Conservation (phyloP, 1,139 yeast species). For the Pichia terricola region DNA sequence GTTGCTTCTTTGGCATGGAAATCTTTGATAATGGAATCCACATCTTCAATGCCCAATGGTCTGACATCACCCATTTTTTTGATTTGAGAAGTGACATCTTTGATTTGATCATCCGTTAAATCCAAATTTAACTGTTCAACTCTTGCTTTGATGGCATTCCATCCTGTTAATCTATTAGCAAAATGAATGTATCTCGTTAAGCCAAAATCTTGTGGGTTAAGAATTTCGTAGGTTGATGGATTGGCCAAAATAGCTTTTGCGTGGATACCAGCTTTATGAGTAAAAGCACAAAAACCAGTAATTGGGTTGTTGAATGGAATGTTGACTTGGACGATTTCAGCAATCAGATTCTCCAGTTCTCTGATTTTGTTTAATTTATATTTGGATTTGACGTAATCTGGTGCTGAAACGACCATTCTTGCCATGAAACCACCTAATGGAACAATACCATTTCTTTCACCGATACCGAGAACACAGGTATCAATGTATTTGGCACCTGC, state of each 20-base stretch:
- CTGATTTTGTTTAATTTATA: slow-evolving; percentile 45
- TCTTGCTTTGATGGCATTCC: slow-evolving; percentile 57
- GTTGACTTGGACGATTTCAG: slow-evolving; percentile 49
- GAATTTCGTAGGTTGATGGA: slow-evolving; percentile 51
- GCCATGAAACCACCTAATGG: slow-evolving; percentile 57
- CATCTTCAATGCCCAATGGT: slow-evolving; percentile 47
- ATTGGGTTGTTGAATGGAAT: slow-evolving; percentile 53
- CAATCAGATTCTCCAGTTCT: slow-evolving; percentile 48
- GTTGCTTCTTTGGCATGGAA: slow-evolving; percentile 36
- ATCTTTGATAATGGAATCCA: slow-evolving; percentile 32
- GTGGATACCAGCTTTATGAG: slow-evolving; percentile 55
- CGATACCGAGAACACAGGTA: slow-evolving; percentile 50
- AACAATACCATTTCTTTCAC: slow-evolving; percentile 54
- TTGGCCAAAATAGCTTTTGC: slow-evolving; percentile 53
- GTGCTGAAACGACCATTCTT: slow-evolving; percentile 51
- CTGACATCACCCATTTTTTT: slow-evolving; percentile 52
- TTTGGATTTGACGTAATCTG: slow-evolving; percentile 48
- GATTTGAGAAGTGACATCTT: slow-evolving; percentile 44
- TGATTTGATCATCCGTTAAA: slow-evolving; percentile 48
- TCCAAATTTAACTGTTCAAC: slow-evolving; percentile 55
- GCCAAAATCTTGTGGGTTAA: slow-evolving; percentile 49
- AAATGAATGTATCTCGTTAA: slow-evolving; percentile 49
- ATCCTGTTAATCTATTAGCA: slow-evolving; percentile 51
- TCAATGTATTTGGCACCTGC: slow-evolving; percentile 54
- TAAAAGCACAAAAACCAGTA: slow-evolving; percentile 55